A percentile compares a stretch with the other conserved stretches of the same genome.
These are phyloP conservation scores for Rachicladosporium sp. DNA, from an alignment of 2,329 filamentous ascomycete genomes.

Conservation along the genomic window DNA sequence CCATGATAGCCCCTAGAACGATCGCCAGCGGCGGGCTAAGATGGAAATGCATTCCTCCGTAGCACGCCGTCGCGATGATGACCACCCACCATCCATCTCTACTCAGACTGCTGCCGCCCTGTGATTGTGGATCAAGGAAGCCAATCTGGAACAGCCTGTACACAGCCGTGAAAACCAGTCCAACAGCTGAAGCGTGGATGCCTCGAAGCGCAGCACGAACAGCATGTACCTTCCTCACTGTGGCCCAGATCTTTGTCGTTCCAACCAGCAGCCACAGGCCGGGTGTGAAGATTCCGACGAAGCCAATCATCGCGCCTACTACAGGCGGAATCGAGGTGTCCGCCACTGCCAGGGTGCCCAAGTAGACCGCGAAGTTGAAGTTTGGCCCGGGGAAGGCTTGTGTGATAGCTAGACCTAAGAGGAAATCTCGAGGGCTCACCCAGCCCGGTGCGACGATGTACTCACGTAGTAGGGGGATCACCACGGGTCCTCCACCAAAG, in stretches of 20 bases:
- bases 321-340: conserved; percentile 21
- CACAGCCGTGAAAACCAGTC: conserved; percentile 32
- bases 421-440: conserved; percentile 58
- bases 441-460: conserved; percentile 53
- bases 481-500: conserved; percentile 34
- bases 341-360: conserved; percentile 26
- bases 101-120: conserved; percentile 24
- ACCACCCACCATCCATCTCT: conserved; percentile 34
- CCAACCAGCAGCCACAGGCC: conserved; percentile 27
- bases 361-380: conserved; percentile 40
- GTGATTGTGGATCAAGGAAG: conserved; percentile 26
- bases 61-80: conserved; percentile 29
- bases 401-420: conserved; percentile 59
- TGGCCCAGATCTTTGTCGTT: conserved; percentile 27
- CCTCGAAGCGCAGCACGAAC: conserved; percentile 27
- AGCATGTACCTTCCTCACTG: conserved; percentile 23
- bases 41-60: conserved; percentile 28
- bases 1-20: conserved; percentile 26
- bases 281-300: conserved; percentile 26
- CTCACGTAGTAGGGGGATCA: conserved; percentile 30
- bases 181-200: conserved; percentile 32
- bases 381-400: conserved; percentile 58
- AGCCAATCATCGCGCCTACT: conserved; percentile 22
- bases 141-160: conserved; percentile 34
- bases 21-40: conserved; percentile 28